Evolutionary conservation across 1,284 basidiomycete species (phyloP).

Genomic region (Pterula multifida): DNA sequence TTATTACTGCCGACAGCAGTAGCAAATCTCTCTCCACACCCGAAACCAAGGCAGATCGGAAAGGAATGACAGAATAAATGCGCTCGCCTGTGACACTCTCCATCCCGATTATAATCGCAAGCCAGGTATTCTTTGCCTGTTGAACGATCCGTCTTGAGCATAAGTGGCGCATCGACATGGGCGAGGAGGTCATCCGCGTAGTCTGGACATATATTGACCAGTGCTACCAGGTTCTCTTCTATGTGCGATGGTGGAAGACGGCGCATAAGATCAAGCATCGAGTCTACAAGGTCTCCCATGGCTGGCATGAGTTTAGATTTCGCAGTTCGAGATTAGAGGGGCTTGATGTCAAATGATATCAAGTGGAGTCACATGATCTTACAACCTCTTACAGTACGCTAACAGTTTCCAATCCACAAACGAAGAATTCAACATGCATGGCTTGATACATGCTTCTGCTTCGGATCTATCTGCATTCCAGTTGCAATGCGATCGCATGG

Average conservation of each 20-base stretch:
- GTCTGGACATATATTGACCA: slow-evolving; percentile 83
- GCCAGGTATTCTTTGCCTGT: slow-evolving; percentile 85
- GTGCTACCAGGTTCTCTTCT: slow-evolving; percentile 76
- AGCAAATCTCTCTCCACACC: slow-evolving; percentile 4
- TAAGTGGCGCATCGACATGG: slow-evolving; percentile 91
- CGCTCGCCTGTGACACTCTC: slow-evolving; percentile 90
- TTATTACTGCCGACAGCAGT: neutral
- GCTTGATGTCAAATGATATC: no score
- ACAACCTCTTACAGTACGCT: no score
- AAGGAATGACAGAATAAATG: no score
- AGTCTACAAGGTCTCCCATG: slow-evolving; percentile 75
- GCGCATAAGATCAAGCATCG: slow-evolving; percentile 92
- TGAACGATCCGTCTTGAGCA: slow-evolving; percentile 67
- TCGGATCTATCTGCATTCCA: no score
- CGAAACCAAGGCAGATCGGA: slow-evolving; percentile 14
- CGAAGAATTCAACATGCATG: no score
- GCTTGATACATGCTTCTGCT: no score
- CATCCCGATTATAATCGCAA: slow-evolving; percentile 97
- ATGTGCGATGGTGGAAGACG: slow-evolving; percentile 89
- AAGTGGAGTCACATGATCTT: no score
- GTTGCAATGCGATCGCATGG: no score
- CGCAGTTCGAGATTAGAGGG: no score
- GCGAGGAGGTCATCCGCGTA: slow-evolving; percentile 92
- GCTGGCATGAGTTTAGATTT: no score
- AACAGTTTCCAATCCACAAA: no score